phyloP scores from a whole-genome alignment of 306 rosid species.

The Pyrus pyrifolia region DNA sequence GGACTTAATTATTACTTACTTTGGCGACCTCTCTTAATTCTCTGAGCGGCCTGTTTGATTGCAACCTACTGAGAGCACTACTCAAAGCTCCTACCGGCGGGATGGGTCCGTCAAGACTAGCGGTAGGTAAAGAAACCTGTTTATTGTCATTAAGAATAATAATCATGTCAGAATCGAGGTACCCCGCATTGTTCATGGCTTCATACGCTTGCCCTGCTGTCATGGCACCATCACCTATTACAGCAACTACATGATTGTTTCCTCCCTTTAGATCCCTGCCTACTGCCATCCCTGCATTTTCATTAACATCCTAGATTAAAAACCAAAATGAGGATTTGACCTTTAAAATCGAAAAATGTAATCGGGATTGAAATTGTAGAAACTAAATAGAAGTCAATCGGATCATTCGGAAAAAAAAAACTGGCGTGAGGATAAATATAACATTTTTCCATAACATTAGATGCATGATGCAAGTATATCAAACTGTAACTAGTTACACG shows the following conservation, averaged over 20 bases:
- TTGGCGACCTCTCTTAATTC: slow-evolving; percentile 97
- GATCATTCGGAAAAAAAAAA: neutral
- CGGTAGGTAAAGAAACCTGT: slow-evolving; percentile 94
- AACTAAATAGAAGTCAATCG: neutral
- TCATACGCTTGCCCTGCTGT: slow-evolving; percentile 99
- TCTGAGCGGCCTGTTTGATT: slow-evolving; percentile 87
- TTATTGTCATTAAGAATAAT: slow-evolving; percentile 94
- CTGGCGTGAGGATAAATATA: neutral
- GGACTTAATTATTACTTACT: slow-evolving; percentile 34
- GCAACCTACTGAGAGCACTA: slow-evolving; percentile 89
- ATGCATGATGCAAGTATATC: neutral
- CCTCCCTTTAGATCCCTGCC: slow-evolving; percentile 87
- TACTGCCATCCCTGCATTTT: slow-evolving; percentile 84
- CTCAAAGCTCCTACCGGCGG: slow-evolving; percentile 98
- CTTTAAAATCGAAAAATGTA: neutral
- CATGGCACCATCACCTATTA: slow-evolving; percentile 99
- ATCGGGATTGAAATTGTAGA: neutral
- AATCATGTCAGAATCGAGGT: slow-evolving; percentile 95
- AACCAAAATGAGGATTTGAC: slow-evolving; percentile 9
- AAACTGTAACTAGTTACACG: neutral
- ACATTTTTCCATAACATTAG: neutral
- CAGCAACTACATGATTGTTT: slow-evolving; percentile 70
- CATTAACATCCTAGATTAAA: slow-evolving; percentile 18
- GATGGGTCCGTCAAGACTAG: slow-evolving; percentile 81
- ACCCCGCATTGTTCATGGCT: slow-evolving; percentile 99